Evolutionary conservation across 2,329 filamentous ascomycete genomes (phyloP).

Genomic region (Pseudogymnoascus sp.): DNA sequence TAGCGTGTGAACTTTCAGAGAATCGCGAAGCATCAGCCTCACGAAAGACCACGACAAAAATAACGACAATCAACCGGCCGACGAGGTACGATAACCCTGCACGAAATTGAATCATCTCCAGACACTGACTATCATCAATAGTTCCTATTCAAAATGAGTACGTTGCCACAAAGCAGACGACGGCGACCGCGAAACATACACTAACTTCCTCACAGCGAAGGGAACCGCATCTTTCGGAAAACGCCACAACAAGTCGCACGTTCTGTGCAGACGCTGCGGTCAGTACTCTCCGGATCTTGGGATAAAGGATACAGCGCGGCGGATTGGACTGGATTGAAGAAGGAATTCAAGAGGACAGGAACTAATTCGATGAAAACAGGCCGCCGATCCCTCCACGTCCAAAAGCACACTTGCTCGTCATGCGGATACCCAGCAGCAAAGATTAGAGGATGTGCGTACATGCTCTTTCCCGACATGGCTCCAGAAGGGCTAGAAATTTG

Average conservation of each 20-base stretch:
- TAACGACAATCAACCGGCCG: constrained; percentile 18
- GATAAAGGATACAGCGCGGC: background rate
- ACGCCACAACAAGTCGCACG: constrained; percentile 30
- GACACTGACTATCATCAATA: constrained; percentile 11
- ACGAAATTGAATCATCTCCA: background rate
- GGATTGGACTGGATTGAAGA: constrained; percentile 6
- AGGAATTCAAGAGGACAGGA: constrained; percentile 1
- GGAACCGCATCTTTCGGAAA: constrained; percentile 27
- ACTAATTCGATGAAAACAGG: constrained; percentile 41
- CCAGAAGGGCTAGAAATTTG: constrained; percentile 29
- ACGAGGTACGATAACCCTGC: constrained; percentile 16
- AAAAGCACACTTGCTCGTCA: constrained; percentile 94
- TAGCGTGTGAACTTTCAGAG: constrained; percentile 9
- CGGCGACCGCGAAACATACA: constrained; percentile 9
- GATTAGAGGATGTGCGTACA: constrained; percentile 90
- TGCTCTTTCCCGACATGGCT: constrained; percentile 12
- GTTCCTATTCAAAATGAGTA: constrained; percentile 29
- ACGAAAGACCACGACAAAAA: constrained; percentile 11
- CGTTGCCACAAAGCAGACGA: constrained; percentile 12
- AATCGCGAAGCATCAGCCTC: constrained; percentile 9
- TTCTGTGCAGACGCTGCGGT: constrained; percentile 30
- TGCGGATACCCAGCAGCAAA: constrained; percentile 98
- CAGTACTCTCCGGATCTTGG: constrained; percentile 17
- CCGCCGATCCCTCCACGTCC: constrained; percentile 95
- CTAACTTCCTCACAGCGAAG: constrained; percentile 25